Conservation (phyloP, 2,329 filamentous ascomycete species). For the Fusarium pseudograminearum region DNA sequence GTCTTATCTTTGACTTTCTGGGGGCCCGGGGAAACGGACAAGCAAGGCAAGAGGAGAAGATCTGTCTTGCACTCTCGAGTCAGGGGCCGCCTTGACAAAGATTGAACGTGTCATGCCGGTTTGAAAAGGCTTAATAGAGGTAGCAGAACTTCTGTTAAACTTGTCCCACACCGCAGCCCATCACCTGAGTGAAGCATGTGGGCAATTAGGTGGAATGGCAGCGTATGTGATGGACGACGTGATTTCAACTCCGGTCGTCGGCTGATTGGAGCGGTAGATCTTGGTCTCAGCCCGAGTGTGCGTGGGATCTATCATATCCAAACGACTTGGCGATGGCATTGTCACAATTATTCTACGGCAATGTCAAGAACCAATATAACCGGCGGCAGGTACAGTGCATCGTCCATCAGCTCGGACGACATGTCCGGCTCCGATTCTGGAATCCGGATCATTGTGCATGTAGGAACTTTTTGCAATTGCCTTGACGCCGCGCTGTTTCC, state of each 20-base stretch:
- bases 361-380: constrained; percentile 6
- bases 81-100: constrained; percentile 13
- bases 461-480: constrained; percentile 3
- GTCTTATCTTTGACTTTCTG: constrained; percentile 36
- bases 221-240: constrained; percentile 30
- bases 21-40: constrained; percentile 29
- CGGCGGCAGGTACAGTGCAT: constrained; percentile 3
- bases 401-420: constrained; percentile 1
- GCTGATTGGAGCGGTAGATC: constrained; percentile 25
- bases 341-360: constrained; percentile 4
- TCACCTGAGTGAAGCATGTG: constrained; percentile 34
- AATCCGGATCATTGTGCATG: constrained; percentile 2
- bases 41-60: constrained; percentile 21
- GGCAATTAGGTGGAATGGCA: constrained; percentile 29
- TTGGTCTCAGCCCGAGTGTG: constrained; percentile 11
- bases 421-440: constrained; percentile 7
- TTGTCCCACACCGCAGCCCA: constrained; percentile 12
- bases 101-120: constrained; percentile 14
- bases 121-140: constrained; percentile 12
- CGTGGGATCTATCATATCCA: constrained; percentile 14
- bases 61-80: constrained; percentile 22
- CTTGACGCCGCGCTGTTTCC: background rate
- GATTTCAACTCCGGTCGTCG: constrained; percentile 19
- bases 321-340: background rate
- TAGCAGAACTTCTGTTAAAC: background rate